Base-by-base conservation (phyloP, 2,329 filamentous ascomycete genomes). In the Colletotrichum sp. region DNA sequence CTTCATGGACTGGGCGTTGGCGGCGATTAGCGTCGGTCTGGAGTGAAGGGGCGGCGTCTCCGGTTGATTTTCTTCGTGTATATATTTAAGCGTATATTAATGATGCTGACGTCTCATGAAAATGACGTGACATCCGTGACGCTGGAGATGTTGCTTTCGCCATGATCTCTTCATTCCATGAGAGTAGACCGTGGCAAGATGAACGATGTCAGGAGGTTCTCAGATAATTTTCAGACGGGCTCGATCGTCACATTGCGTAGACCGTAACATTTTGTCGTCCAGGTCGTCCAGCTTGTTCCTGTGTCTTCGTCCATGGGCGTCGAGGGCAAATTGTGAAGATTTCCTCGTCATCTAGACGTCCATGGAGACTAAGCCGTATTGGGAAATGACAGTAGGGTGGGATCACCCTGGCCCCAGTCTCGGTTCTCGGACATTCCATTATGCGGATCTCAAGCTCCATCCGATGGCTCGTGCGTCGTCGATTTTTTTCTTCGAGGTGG, bases 1-100 rank as follows among this genome's bases (percentile, higher is more conserved):
- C 0, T 86, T 86, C 59, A 86, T 86, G 85, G 84, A 86, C 65
- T 86, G 83, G 75, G 80, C 82, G 12, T 78, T 86, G 15, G 81
- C 81, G 52, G 78, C 78, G 8, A 76, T 79, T 8, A 66, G 61
- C 49, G 78, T 92, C 27, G 73, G 73, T 36, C 9, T 76, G 13
- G 25, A 39, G 22, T 75, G 39, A 32, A 15, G 7, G 12, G 30
- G 59, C 13, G 59, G 32, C 27, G 57, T 8, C 16, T 61, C 27
- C 4, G 12, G n/a, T 52, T 2, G n/a, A 52, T 52, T 52, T 6
- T 52, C 15, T 61, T 61, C 57, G 22, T n/a, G 57, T 61, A 61
- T 8, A 61, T 61, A 22, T 61, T 29, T 8, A n/a, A 32, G 27
- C 9, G 57, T 61, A 32, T 8, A 52, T 52, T 25, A 22, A 22